Evolutionary conservation across 2,329 filamentous ascomycete genomes (phyloP).

Genomic region (Beauveria asiatica): DNA sequence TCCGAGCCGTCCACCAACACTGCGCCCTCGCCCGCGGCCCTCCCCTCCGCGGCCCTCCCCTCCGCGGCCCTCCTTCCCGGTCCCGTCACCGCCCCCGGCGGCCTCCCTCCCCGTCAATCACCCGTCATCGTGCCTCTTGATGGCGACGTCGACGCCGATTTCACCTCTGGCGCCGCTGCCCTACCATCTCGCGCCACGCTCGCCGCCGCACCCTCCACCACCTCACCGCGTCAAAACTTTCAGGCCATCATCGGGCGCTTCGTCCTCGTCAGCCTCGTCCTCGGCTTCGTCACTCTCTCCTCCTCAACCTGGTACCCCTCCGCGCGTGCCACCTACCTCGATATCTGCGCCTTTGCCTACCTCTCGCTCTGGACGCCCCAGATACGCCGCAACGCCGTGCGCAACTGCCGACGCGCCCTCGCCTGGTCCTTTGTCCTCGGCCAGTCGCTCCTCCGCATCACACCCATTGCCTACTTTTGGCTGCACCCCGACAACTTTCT

Average conservation of each 20-base stretch:
- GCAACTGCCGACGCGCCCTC: slow-evolving; percentile 87
- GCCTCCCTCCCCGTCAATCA: slow-evolving; percentile 4
- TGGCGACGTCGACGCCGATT: slow-evolving; percentile 55
- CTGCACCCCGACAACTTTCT: slow-evolving; percentile 69
- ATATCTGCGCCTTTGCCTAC: slow-evolving; percentile 62
- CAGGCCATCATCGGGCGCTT: slow-evolving; percentile 50
- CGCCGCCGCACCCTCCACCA: slow-evolving; percentile 16
- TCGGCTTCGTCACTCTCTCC: slow-evolving; percentile 51
- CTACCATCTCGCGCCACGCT: slow-evolving; percentile 23
- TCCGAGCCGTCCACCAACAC: slow-evolving; percentile 28
- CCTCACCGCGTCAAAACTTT: slow-evolving; percentile 32
- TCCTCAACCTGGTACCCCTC: slow-evolving; percentile 52
- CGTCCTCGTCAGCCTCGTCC: slow-evolving; percentile 44
- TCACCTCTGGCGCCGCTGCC: slow-evolving; percentile 35
- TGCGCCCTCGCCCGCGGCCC: slow-evolving; percentile 19
- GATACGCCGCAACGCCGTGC: slow-evolving; percentile 79
- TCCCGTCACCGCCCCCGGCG: slow-evolving; percentile 30
- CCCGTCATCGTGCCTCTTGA: slow-evolving; percentile 52
- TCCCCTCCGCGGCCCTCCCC: slow-evolving; percentile 20
- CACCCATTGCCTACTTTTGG: slow-evolving; percentile 83
- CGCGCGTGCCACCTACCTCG: slow-evolving; percentile 48
- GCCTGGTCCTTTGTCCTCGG: slow-evolving; percentile 84
- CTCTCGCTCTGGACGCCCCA: slow-evolving; percentile 90
- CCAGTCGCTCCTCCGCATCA: slow-evolving; percentile 67
- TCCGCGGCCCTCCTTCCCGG: slow-evolving; percentile 27